These are phyloP conservation scores for Aphanomyces astaci DNA, from an alignment of 352 stramenopile genomes.

Conservation along the genomic window DNA sequence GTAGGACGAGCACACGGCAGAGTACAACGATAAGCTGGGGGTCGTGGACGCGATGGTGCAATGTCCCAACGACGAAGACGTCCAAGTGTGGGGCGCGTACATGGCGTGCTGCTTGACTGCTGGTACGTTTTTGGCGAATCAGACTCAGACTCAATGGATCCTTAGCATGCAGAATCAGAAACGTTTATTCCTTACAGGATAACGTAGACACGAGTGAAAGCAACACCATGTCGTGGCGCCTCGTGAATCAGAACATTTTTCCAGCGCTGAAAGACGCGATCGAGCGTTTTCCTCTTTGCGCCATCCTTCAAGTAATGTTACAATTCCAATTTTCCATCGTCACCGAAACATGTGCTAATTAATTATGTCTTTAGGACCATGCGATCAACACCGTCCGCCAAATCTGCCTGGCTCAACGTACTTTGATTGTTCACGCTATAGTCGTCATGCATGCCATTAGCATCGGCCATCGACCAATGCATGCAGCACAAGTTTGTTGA, in stretches of 20 bases:
- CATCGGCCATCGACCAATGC: constrained; percentile 2
- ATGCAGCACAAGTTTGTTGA: constrained; percentile 21
- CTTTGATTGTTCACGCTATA: not conserved
- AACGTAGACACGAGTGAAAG: not conserved
- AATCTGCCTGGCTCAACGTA: constrained; percentile 9
- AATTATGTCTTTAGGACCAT: not conserved
- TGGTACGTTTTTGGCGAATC: not conserved
- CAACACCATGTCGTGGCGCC: not conserved
- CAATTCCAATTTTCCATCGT: too few species aligned
- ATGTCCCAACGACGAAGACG: not conserved
- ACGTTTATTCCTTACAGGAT: too few species aligned
- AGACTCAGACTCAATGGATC: too few species aligned
- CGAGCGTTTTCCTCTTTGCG: constrained; percentile 14
- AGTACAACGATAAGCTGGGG: constrained; percentile 13
- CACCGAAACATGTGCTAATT: not conserved
- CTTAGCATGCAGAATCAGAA: too few species aligned
- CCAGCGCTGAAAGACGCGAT: constrained; percentile 5
- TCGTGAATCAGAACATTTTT: constrained; percentile 8
- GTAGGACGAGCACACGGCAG: not conserved
- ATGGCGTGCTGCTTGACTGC: not conserved
- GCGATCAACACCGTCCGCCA: constrained; percentile 3
- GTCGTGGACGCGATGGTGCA: constrained; percentile 12
- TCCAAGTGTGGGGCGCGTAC: constrained; percentile 18
- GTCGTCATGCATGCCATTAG: not conserved
- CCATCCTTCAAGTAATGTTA: constrained; percentile 11